Evolutionary conservation across 2,329 filamentous ascomycete species (phyloP).

Genomic region (Ciborinia camelliae): DNA sequence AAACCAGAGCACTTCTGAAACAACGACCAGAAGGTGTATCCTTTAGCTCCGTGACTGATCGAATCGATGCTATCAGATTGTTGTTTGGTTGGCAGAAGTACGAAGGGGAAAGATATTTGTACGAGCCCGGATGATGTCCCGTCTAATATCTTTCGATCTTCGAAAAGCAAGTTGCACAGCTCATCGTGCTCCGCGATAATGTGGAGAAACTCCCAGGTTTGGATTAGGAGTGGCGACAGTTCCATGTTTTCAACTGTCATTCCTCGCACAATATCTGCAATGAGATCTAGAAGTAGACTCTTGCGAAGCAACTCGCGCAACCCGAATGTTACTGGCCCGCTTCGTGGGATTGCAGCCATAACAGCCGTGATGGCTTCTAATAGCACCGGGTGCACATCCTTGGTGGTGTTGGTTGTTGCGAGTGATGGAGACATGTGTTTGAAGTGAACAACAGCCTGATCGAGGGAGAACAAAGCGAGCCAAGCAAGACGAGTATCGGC

Average conservation of each 20-base stretch:
- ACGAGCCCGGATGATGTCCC: not conserved
- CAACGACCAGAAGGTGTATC: not conserved
- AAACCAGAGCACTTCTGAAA: not conserved
- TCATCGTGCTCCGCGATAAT: not conserved
- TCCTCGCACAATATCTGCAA: not conserved
- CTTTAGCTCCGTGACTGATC: rapidly evolving
- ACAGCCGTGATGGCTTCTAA: not conserved
- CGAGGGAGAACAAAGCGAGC: not conserved
- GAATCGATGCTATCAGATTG: not conserved
- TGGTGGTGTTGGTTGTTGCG: rapidly evolving
- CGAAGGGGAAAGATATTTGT: not conserved
- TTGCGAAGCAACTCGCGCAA: not conserved
- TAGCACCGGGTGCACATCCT: not conserved
- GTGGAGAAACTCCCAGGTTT: not conserved
- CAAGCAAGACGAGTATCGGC: not conserved
- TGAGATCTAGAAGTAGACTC: not conserved
- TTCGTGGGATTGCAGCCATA: not conserved
- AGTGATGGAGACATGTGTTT: not conserved
- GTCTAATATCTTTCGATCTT: not conserved
- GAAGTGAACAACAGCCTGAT: not conserved
- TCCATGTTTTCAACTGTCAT: not conserved
- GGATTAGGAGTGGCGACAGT: not conserved
- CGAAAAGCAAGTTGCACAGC: not conserved
- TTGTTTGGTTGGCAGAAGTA: not conserved
- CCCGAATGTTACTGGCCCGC: not conserved